Conservation (phyloP, 441 rosid species). For the Iberis amara region DNA sequence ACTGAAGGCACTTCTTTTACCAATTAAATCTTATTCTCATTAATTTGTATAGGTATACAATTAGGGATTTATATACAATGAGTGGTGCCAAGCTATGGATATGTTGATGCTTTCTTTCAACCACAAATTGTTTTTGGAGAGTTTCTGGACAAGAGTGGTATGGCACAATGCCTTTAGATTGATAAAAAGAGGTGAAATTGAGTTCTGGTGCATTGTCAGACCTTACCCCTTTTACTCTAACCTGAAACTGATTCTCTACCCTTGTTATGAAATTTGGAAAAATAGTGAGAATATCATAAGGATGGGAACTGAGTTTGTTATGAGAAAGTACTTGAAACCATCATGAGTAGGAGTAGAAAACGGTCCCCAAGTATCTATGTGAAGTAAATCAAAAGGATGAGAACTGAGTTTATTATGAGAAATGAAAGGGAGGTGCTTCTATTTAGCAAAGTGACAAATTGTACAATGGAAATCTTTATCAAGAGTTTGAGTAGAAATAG, state of each 20-base stretch:
- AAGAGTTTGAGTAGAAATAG: not conserved
- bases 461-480: not conserved
- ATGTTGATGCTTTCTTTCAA: not conserved
- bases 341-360: not conserved
- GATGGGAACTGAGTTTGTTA: too few relatives aligned
- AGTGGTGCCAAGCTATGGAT: too few relatives aligned
- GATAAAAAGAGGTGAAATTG: not conserved
- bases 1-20: too few relatives aligned
- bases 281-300: not conserved
- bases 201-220: conserved; percentile 9
- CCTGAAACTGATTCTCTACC: not conserved
- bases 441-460: not conserved
- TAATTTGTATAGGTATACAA: too few relatives aligned
- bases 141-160: not conserved
- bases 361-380: not conserved
- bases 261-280: not conserved
- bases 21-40: too few relatives aligned
- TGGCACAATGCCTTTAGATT: not conserved
- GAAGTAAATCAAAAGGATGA: not conserved
- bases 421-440: not conserved
- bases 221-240: not conserved
- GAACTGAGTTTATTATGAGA: not conserved
- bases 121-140: not conserved
- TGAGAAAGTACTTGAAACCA: not conserved
- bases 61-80: too few relatives aligned